Evolutionary conservation across 2,329 filamentous ascomycete species (phyloP), one percentile per base, ranked within the genome.

Genomic region (Diaporthe sp.): DNA sequence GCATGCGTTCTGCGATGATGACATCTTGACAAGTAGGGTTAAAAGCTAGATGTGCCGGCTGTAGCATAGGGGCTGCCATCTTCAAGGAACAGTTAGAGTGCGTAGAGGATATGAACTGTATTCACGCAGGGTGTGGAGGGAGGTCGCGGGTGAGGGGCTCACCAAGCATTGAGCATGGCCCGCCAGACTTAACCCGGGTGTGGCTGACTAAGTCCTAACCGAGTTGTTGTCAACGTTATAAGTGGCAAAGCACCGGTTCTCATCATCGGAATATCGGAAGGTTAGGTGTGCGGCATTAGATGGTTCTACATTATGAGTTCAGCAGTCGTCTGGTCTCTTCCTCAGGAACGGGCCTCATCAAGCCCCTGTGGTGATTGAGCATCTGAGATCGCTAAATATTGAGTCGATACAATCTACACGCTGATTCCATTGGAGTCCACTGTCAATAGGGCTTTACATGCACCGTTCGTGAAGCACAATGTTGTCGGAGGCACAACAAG

Each of bases 21-120:
- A 72, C 69, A 72, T 72, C 55, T 13, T 51, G 69, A 13, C 28
- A 31, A 25, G 69, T 72, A 37, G 69, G 69, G 55, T 72, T 61
- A 12, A 51, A 72, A 4, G 37, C 69, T 28, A 59, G 57, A 39
- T 59, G 57, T 15, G 25, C 34, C 39, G 57, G 34, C 57, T 59
- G 34, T n/a, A 59, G 57, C 19, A 13, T 4, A n/a, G 57, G 57
- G 31, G 34, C 34, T 59, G 31, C 57, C 57, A 59, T 59, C 31
- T 3, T 25, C 19, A 13, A 15, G 22, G 34, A 58, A 15, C 9
- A 25, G 34, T 2, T 1, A 39, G 19, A 25, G 22, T 22, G 34
- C 25, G 19, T 39, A 9, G 22, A 28, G 19, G 5, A n/a, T 39
- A 8, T 58, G 17, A 57, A 9, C 8, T 58, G 28, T 12, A 12